A percentile compares a stretch with the other conserved stretches of the same genome.
Evolutionary conservation across 2,329 filamentous ascomycete species (phyloP).

Genomic region (Cordyceps militaris): DNA sequence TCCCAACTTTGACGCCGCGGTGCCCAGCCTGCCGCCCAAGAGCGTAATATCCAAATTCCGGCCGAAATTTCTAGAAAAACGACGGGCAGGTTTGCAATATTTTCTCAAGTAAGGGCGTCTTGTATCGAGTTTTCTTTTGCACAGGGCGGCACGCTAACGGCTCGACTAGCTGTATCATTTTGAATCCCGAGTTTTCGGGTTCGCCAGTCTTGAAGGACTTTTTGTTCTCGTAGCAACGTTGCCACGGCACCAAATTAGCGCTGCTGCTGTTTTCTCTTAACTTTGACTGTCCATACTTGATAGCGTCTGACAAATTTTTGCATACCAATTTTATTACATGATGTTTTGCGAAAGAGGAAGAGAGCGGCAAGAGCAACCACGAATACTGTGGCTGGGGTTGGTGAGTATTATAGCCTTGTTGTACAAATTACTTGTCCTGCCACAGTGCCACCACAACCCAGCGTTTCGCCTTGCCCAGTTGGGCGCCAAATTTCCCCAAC

Average conservation of each 20-base stretch:
- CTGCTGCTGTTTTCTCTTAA: not conserved
- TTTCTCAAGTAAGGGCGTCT: conserved; percentile 70
- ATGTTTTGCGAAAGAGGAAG: not conserved
- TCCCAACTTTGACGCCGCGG: conserved; percentile 73
- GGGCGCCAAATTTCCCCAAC: not conserved
- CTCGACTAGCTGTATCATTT: conserved; percentile 14
- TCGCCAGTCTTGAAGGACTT: conserved; percentile 21
- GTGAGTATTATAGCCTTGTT: not conserved
- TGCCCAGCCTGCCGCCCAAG: conserved; percentile 87
- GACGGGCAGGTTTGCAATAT: conserved; percentile 77
- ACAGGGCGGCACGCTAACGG: conserved; percentile 16
- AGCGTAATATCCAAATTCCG: conserved; percentile 82
- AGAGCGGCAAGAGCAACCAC: not conserved
- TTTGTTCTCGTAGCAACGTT: conserved; percentile 16
- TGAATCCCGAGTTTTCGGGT: conserved; percentile 19
- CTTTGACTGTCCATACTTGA: not conserved
- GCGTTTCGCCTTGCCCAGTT: not conserved
- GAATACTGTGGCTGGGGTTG: not conserved
- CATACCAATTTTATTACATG: not conserved
- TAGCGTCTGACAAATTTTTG: not conserved
- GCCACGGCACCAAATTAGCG: not conserved
- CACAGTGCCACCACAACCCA: not conserved
- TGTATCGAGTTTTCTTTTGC: not conserved
- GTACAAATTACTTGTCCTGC: no score
- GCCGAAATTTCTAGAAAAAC: conserved; percentile 75